Conservation (phyloP, 2,329 filamentous ascomycete genomes). For the Tolypocladium guangdongense region DNA sequence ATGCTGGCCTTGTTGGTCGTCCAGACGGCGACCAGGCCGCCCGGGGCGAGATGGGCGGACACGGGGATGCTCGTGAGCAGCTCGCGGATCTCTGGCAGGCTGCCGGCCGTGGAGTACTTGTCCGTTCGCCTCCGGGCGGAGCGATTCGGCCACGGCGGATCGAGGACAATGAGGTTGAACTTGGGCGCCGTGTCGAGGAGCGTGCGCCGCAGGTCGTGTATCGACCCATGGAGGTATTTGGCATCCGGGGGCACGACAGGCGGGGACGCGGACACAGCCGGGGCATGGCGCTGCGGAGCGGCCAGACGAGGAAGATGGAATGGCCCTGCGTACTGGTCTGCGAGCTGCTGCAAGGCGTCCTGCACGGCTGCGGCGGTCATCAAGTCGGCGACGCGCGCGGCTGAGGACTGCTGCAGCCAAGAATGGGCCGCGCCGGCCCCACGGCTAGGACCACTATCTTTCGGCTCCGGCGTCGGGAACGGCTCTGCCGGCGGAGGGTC, state of each 20-base stretch:
- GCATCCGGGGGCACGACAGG: constrained; percentile 30
- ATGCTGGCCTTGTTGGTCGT: constrained; percentile 61
- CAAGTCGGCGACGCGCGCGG: constrained; percentile 41
- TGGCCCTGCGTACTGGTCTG: constrained; percentile 25
- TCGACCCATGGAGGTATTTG: constrained; percentile 37
- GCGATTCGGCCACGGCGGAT: constrained; percentile 74
- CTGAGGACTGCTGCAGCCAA: constrained; percentile 22
- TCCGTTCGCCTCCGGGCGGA: constrained; percentile 52
- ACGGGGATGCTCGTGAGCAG: constrained; percentile 48
- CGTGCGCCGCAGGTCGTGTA: constrained; percentile 25
- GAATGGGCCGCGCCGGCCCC: constrained; percentile 13
- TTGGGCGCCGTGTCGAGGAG: constrained; percentile 33
- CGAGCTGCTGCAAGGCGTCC: constrained; percentile 29
- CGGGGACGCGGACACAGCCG: constrained; percentile 2
- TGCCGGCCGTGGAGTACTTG: constrained; percentile 36
- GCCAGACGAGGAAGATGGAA: constrained; percentile 34
- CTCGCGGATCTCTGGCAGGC: constrained; percentile 32
- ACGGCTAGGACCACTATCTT: not conserved
- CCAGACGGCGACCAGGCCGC: constrained; percentile 61
- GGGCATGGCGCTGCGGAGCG: not conserved
- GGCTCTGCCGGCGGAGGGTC: constrained; percentile 29
- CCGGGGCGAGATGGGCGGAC: constrained; percentile 36
- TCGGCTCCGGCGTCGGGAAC: constrained; percentile 41
- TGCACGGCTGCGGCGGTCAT: constrained; percentile 39
- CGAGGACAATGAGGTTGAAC: constrained; percentile 61